phyloP scores from a whole-genome alignment of 1,284 basidiomycete species.

The Kalmanozyma brasiliensis region DNA sequence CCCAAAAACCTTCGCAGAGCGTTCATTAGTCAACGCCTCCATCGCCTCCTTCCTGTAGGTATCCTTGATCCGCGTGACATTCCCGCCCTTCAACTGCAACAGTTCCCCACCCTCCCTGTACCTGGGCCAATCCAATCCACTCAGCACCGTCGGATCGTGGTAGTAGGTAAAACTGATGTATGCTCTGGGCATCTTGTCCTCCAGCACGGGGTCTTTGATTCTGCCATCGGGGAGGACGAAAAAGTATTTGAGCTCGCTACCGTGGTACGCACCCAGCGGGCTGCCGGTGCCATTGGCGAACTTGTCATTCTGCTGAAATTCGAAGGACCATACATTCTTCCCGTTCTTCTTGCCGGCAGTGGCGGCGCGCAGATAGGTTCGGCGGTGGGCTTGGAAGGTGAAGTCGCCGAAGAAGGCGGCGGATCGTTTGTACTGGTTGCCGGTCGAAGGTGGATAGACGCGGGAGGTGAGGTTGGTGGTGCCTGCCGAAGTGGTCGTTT shows the following conservation, averaged over 20 bases:
- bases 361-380: constrained; percentile 17
- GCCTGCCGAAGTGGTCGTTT: constrained; percentile 18
- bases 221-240: constrained; percentile 26
- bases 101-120: constrained; percentile 15
- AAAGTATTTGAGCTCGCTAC: constrained; percentile 29
- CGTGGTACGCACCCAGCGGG: constrained; percentile 28
- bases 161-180: constrained; percentile 38
- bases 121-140: constrained; percentile 25
- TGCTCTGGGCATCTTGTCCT: constrained; percentile 22
- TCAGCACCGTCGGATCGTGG: constrained; percentile 27
- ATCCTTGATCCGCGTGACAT: constrained; percentile 33
- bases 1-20: constrained; percentile 25
- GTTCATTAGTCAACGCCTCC: constrained; percentile 23
- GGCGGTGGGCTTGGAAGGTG: constrained; percentile 36
- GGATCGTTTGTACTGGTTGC: constrained; percentile 38
- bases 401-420: constrained; percentile 39
- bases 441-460: constrained; percentile 13
- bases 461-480: constrained; percentile 20
- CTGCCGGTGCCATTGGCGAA: constrained; percentile 20
- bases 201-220: constrained; percentile 23
- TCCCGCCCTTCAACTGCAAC: constrained; percentile 42
- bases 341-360: constrained; percentile 12
- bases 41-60: constrained; percentile 43
- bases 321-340: constrained; percentile 24
- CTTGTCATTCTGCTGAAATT: constrained; percentile 39